A percentile compares a stretch with the other conserved stretches of the same genome.
These are phyloP conservation scores for Talaromyces sp. DNA, from an alignment of 2,329 filamentous ascomycete genomes.

Conservation along the genomic window DNA sequence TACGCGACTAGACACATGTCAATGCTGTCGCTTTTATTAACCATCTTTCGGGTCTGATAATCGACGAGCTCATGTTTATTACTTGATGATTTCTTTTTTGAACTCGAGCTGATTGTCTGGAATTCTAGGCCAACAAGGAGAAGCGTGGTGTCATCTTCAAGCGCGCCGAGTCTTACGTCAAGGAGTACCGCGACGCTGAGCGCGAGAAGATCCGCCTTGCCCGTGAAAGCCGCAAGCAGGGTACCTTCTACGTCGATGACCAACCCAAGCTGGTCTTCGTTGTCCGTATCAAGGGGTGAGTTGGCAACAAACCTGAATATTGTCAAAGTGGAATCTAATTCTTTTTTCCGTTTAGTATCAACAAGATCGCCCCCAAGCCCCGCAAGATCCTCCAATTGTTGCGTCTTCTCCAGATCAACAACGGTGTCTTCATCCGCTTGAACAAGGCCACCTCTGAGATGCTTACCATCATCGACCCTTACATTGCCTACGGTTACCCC, in stretches of 20 bases:
- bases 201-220: conserved; percentile 94
- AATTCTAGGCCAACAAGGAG: conserved; percentile 84
- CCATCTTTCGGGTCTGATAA: conserved; percentile 69
- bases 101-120: conserved; percentile 21
- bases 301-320: conserved; percentile 8
- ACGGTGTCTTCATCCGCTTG: conserved; percentile 94
- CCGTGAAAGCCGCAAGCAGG: conserved; percentile 85
- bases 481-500: conserved; percentile 98
- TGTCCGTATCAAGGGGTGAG: conserved; percentile 95
- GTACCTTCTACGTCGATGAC: conserved; percentile 88
- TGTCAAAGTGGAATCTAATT: neutral
- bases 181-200: conserved; percentile 98
- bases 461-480: conserved; percentile 97
- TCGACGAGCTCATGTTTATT: conserved; percentile 12
- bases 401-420: conserved; percentile 99
- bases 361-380: conserved; percentile 99
- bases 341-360: conserved; percentile 67
- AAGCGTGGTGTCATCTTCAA: conserved; percentile 99
- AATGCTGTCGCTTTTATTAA: conserved; percentile 78
- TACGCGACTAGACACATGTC: conserved; percentile 91
- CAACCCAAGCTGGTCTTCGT: conserved; percentile 97
- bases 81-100: conserved; percentile 11
- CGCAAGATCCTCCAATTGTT: conserved; percentile 99
- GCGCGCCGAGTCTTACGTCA: conserved; percentile 98
- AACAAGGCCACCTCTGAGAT: conserved; percentile 98